Evolutionary conservation across 1,284 basidiomycete genomes (phyloP).

Genomic region (Trametes hirsuta): DNA sequence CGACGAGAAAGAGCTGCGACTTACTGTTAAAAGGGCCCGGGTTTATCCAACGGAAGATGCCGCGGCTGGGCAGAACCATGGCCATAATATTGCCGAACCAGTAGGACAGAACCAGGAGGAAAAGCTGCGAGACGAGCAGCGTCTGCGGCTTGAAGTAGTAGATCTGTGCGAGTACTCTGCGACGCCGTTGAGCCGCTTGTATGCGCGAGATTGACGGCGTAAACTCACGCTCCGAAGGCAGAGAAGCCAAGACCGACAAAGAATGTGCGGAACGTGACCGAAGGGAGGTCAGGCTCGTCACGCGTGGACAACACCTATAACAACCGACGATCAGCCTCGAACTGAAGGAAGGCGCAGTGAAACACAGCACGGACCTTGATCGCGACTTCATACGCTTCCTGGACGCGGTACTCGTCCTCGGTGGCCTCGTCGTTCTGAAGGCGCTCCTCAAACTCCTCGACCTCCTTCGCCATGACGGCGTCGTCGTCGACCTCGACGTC

Average conservation of each 20-base stretch:
- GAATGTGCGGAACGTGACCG: constrained; percentile 41
- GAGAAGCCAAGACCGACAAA: constrained; percentile 44
- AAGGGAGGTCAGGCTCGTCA: constrained; percentile 41
- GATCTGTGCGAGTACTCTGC: constrained; percentile 42
- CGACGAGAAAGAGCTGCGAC: constrained; percentile 1
- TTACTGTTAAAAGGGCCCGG: constrained; percentile 49
- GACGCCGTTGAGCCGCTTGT: too few relatives aligned
- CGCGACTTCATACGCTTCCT: constrained; percentile 41
- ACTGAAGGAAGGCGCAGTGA: too few relatives aligned
- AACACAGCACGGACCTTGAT: constrained; percentile 34
- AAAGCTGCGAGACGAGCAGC: constrained; percentile 35
- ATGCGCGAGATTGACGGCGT: too few relatives aligned
- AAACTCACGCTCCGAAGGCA: constrained; percentile 37
- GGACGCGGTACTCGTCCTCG: constrained; percentile 38
- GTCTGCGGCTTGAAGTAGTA: constrained; percentile 43
- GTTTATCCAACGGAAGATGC: constrained; percentile 42
- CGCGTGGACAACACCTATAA: constrained; percentile 39
- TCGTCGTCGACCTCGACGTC: constrained; percentile 25
- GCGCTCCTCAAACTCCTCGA: constrained; percentile 42
- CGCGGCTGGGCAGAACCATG: constrained; percentile 35
- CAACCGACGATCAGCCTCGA: background rate
- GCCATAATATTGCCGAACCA: constrained; percentile 41
- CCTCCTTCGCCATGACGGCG: constrained; percentile 32
- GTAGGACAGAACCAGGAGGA: constrained; percentile 41
- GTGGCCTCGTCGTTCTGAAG: constrained; percentile 37